These are phyloP conservation scores for Acer saccharum DNA, from an alignment of 345 rosid species.

Conservation along the genomic window DNA sequence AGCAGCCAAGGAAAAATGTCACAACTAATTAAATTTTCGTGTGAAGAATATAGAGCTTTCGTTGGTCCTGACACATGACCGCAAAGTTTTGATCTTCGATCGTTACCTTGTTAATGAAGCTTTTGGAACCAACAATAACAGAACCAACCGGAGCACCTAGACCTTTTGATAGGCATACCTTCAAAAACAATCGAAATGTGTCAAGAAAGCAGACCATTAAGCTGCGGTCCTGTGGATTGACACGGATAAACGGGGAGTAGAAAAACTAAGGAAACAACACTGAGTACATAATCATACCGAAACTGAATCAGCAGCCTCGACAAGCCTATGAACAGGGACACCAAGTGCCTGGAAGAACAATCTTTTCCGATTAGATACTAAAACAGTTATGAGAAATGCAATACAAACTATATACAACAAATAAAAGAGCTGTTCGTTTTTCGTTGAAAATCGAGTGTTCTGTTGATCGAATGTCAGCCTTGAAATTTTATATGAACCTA, in stretches of 20 bases:
- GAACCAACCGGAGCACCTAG: slow-evolving; percentile 95
- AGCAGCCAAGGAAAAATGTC: background rate
- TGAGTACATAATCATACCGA: slow-evolving; percentile 42
- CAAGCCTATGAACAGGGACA: slow-evolving; percentile 81
- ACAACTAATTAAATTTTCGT: background rate
- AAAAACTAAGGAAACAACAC: background rate
- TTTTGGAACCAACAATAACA: slow-evolving; percentile 81
- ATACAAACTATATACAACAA: no score
- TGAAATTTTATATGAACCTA: background rate
- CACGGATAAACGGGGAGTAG: background rate
- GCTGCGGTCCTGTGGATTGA: background rate
- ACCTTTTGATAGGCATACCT: slow-evolving; percentile 89
- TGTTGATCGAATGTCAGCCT: background rate
- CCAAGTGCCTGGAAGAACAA: slow-evolving; percentile 69
- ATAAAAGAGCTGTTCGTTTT: no score
- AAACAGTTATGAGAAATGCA: background rate
- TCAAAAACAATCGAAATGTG: background rate
- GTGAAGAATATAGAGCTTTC: background rate
- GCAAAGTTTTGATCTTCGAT: background rate
- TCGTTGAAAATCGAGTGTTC: background rate
- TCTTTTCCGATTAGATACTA: slow-evolving; percentile 20
- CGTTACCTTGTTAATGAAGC: slow-evolving; percentile 71
- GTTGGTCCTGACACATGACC: background rate
- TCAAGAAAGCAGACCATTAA: background rate
- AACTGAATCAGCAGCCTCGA: slow-evolving; percentile 85